Evolutionary conservation across 179 eudicot genomes (phyloP).

Genomic region (Actinidia polygama): DNA sequence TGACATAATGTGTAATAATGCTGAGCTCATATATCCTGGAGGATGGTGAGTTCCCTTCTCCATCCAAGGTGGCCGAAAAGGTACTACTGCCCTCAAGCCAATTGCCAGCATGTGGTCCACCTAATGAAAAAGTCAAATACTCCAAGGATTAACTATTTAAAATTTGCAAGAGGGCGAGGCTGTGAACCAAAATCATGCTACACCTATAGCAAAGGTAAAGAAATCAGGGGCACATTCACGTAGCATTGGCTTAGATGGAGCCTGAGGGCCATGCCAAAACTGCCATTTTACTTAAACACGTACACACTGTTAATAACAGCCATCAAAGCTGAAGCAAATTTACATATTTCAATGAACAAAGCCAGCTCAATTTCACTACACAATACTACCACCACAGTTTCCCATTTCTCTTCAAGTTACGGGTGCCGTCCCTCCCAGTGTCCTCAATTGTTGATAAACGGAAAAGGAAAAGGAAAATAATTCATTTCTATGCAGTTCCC

Average conservation of each 20-base stretch:
- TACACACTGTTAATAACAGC: neutral
- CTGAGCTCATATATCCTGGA: neutral
- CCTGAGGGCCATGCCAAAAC: neutral
- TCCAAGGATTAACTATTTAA: neutral
- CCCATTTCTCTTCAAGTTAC: too few species aligned
- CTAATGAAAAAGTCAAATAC: neutral
- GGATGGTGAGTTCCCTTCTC: neutral
- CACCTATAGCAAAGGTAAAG: neutral
- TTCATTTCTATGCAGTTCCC: too few species aligned
- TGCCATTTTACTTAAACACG: neutral
- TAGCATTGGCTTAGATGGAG: neutral
- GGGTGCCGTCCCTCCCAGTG: too few species aligned
- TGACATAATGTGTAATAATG: neutral
- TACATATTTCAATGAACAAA: neutral
- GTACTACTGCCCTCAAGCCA: neutral
- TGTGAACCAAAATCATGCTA: neutral
- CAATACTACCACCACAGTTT: neutral
- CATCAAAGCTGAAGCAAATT: neutral
- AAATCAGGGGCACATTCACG: neutral
- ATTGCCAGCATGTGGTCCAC: neutral
- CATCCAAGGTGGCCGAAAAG: neutral
- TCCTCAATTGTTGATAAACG: too few species aligned
- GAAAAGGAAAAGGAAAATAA: too few species aligned
- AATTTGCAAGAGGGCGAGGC: neutral
- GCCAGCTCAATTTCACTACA: neutral